These are phyloP conservation scores for Hanseniaspora guilliermondii DNA, from an alignment of 805 yeast genomes.

Conservation along the genomic window DNA sequence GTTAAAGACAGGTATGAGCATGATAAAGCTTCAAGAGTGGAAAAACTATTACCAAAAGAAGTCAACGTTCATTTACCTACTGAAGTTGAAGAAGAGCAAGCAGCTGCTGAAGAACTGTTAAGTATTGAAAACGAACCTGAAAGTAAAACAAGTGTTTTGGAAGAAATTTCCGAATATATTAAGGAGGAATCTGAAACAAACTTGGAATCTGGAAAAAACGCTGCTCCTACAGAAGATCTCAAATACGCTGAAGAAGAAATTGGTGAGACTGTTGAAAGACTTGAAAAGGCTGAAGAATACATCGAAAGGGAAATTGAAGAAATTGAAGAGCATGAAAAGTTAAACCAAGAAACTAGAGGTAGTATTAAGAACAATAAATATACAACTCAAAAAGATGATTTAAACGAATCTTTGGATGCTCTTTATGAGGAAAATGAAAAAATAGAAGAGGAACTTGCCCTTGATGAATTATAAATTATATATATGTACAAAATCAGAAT, in stretches of 20 bases:
- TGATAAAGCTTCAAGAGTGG: not conserved
- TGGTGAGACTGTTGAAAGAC: not conserved
- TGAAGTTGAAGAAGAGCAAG: not conserved
- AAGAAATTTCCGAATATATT: not conserved
- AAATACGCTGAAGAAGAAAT: not conserved
- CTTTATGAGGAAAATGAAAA: constrained; percentile 10
- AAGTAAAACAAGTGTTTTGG: not conserved
- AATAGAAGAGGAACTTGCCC: constrained; percentile 7
- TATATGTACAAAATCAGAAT: not conserved
- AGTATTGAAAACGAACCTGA: not conserved
- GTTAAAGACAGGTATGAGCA: not conserved
- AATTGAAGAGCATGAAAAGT: not conserved
- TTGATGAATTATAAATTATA: constrained; percentile 13
- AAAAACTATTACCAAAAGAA: not conserved
- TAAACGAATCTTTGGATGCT: constrained; percentile 13
- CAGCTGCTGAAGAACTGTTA: not conserved
- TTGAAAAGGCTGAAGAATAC: not conserved
- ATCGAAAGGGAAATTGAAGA: not conserved
- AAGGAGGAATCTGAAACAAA: not conserved
- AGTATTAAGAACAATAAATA: not conserved
- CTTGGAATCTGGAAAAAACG: not conserved
- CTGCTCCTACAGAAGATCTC: too few species aligned
- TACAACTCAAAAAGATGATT: not conserved
- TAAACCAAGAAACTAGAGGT: not conserved
- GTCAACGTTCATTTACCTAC: not conserved